A percentile compares a stretch with the other conserved stretches of the same genome.
Conservation (phyloP, 352 stramenopile species). For the Globisporangium echinulatum region DNA sequence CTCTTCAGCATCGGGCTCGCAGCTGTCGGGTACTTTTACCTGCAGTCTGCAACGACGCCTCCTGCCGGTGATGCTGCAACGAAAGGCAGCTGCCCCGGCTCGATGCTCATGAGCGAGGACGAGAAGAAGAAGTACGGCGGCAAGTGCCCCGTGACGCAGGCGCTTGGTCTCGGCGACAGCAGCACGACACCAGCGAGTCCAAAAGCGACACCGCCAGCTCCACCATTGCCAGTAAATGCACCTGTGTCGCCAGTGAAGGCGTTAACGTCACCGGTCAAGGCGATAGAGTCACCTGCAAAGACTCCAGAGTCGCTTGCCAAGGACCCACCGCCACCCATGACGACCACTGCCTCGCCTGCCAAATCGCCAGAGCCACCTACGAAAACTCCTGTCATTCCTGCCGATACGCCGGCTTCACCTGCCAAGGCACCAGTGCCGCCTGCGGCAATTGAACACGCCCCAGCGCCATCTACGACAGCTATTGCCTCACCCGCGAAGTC, state of each 20-base stretch:
- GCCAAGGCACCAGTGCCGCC: no score
- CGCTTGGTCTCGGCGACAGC: conserved; percentile 14
- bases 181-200: conserved; percentile 2
- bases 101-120: conserved; percentile 20
- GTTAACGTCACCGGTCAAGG: conserved; percentile 1
- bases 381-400: no score
- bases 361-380: no score
- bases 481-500: not conserved
- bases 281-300: no score
- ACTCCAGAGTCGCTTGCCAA: no score
- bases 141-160: conserved; percentile 33
- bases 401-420: no score
- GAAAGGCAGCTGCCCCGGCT: conserved; percentile 20
- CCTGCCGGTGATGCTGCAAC: not conserved
- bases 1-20: conserved; percentile 54
- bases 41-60: conserved; percentile 20
- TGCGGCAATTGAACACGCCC: no score
- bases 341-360: no score
- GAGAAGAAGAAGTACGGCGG: conserved; percentile 30
- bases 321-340: no score
- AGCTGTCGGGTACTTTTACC: conserved; percentile 50
- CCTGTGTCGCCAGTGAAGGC: conserved; percentile 8
- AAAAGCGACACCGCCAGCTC: conserved; percentile 9
- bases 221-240: not conserved
- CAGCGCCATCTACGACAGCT: not conserved